Evolutionary conservation across 805 yeast species (phyloP).

Genomic region (Nakazawaea peltata): DNA sequence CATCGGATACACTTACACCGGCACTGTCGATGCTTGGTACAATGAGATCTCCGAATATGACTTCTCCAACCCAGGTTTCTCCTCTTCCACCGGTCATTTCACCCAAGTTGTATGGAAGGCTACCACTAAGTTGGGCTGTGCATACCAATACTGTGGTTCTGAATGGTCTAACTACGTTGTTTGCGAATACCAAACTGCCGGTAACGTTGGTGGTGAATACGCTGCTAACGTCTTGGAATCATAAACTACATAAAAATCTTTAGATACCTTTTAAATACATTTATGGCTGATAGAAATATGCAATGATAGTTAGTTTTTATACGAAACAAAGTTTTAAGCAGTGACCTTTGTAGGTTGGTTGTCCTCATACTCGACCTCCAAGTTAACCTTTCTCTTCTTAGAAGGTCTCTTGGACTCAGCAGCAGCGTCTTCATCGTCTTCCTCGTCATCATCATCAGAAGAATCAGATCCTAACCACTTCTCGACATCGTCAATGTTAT

Average conservation of each 20-base stretch:
- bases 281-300: background rate
- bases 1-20: slow-evolving; percentile 51
- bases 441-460: slow-evolving; percentile 18
- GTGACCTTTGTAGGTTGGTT: background rate
- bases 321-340: background rate
- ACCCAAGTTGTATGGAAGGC: slow-evolving; percentile 73
- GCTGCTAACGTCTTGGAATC: slow-evolving; percentile 23
- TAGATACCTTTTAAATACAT: no score
- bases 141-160: slow-evolving; percentile 48
- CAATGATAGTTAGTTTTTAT: background rate
- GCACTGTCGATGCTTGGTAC: slow-evolving; percentile 73
- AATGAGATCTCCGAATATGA: slow-evolving; percentile 48
- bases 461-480: slow-evolving; percentile 24
- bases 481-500: slow-evolving; percentile 39
- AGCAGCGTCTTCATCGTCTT: slow-evolving; percentile 32
- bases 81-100: slow-evolving; percentile 62
- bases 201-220: slow-evolving; percentile 51
- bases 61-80: slow-evolving; percentile 39
- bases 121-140: slow-evolving; percentile 64
- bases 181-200: slow-evolving; percentile 70
- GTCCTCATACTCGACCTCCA: slow-evolving; percentile 9
- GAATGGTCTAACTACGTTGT: slow-evolving; percentile 47
- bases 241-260: no score
- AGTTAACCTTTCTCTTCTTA: slow-evolving; percentile 8
- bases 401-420: slow-evolving; percentile 23